Percentiles rank a stretch among this genome's conserved stretches.
Evolutionary conservation across 768 basidiomycete species (phyloP).

Genomic region (Lactarius tabidus): DNA sequence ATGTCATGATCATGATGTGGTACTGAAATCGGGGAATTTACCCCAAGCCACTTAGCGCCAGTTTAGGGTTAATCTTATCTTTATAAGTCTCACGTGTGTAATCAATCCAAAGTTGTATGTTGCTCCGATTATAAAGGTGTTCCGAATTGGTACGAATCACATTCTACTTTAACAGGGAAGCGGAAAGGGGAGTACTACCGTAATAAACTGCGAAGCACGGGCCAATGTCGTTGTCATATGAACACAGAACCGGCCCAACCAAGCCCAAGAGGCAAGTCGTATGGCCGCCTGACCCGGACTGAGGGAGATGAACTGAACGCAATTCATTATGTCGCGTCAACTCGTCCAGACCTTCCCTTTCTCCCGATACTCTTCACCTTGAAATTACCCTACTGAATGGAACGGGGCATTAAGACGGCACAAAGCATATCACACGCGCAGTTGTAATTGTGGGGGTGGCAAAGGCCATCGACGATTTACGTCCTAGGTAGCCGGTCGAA

Average conservation of each 20-base stretch:
- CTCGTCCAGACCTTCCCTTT: too few relatives aligned
- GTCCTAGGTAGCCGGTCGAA: neutral
- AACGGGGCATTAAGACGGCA: neutral
- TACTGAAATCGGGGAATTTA: neutral
- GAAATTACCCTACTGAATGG: neutral
- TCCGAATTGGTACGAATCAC: neutral
- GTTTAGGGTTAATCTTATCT: neutral
- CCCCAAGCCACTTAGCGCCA: neutral
- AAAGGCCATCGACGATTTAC: neutral
- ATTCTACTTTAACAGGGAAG: neutral
- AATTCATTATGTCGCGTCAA: neutral
- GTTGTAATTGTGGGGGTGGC: too few relatives aligned
- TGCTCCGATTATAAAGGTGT: neutral
- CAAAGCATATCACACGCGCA: neutral
- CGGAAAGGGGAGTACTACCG: neutral
- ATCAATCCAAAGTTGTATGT: neutral
- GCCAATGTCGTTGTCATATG: constrained; percentile 2
- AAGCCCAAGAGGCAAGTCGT: neutral
- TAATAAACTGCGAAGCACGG: neutral
- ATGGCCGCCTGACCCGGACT: neutral
- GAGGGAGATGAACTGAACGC: neutral
- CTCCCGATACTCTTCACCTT: neutral
- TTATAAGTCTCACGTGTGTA: neutral
- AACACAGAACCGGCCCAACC: neutral
- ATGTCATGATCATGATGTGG: neutral